Evolutionary conservation across 2,329 filamentous ascomycete genomes (phyloP).

Genomic region (Aureobasidium sp.): DNA sequence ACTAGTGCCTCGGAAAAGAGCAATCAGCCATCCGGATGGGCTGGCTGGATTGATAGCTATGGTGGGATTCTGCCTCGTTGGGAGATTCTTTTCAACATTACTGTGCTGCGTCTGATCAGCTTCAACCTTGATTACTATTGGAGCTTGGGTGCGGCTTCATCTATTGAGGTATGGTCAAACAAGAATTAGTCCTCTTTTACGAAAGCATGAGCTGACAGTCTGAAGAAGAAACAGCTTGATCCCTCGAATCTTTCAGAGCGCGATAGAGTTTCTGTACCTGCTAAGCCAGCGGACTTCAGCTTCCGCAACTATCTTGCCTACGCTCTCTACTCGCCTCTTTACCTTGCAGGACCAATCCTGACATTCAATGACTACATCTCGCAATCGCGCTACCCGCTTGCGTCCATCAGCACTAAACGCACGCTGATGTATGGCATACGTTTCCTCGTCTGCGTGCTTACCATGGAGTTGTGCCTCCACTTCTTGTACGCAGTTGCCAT

Average conservation of each 20-base stretch:
- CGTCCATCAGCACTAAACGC: constrained; percentile 57
- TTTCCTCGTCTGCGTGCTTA: constrained; percentile 70
- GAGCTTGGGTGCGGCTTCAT: constrained; percentile 60
- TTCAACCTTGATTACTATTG: constrained; percentile 98
- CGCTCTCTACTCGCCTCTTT: constrained; percentile 83
- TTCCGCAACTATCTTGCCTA: constrained; percentile 89
- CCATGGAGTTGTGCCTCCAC: constrained; percentile 88
- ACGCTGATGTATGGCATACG: constrained; percentile 77
- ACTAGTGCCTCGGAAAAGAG: constrained; percentile 29
- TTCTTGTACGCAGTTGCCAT: constrained; percentile 93
- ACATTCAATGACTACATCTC: constrained; percentile 98
- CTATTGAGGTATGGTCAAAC: constrained; percentile 69
- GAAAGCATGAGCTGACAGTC: constrained; percentile 48
- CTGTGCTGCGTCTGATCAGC: constrained; percentile 83
- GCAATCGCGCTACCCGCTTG: constrained; percentile 66
- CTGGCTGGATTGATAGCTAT: constrained; percentile 65
- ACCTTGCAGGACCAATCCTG: constrained; percentile 84
- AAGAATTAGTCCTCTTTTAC: not conserved
- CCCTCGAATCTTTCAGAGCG: constrained; percentile 77
- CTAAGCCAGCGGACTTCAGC: constrained; percentile 61
- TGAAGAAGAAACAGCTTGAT: constrained; percentile 97
- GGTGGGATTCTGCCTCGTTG: constrained; percentile 82
- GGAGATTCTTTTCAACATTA: constrained; percentile 98
- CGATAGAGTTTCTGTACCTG: constrained; percentile 74
- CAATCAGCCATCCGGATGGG: constrained; percentile 48